Evolutionary conservation across 2,329 filamentous ascomycete species (phyloP).

Genomic region (Xylariales sp.): DNA sequence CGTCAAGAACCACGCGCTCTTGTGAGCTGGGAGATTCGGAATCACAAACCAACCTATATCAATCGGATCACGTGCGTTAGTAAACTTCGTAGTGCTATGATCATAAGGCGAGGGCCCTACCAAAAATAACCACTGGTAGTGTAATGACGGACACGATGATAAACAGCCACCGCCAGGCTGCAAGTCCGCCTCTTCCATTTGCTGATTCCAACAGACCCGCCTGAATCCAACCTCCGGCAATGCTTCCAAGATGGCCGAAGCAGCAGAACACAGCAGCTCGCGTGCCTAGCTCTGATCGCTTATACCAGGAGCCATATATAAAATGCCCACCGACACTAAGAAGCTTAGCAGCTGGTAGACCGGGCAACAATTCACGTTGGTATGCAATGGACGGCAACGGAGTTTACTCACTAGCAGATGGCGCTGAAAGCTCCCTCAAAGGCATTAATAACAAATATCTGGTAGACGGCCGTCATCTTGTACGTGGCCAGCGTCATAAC

Average conservation of each 20-base stretch:
- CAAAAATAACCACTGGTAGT: conserved; percentile 46
- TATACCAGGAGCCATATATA: conserved; percentile 40
- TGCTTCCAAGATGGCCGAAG: conserved; percentile 37
- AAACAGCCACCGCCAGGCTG: conserved; percentile 40
- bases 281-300: conserved; percentile 34
- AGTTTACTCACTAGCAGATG: conserved; percentile 24
- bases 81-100: background rate
- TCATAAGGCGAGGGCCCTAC: conserved; percentile 15
- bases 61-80: too few relatives aligned
- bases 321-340: conserved; percentile 36
- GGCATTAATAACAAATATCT: conserved; percentile 29
- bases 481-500: conserved; percentile 23
- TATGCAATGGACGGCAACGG: conserved; percentile 25
- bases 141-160: conserved; percentile 56
- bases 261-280: conserved; percentile 36
- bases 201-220: conserved; percentile 40
- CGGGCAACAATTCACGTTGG: conserved; percentile 34
- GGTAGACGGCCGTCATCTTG: conserved; percentile 24
- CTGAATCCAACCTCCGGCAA: conserved; percentile 41
- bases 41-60: conserved; percentile 39
- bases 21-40: conserved; percentile 35
- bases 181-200: conserved; percentile 21
- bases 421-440: conserved; percentile 27
- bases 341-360: conserved; percentile 22
- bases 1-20: conserved; percentile 33